These are phyloP conservation scores for Thalassia testudinum DNA, from an alignment of 116 monocot species.

Conservation along the genomic window DNA sequence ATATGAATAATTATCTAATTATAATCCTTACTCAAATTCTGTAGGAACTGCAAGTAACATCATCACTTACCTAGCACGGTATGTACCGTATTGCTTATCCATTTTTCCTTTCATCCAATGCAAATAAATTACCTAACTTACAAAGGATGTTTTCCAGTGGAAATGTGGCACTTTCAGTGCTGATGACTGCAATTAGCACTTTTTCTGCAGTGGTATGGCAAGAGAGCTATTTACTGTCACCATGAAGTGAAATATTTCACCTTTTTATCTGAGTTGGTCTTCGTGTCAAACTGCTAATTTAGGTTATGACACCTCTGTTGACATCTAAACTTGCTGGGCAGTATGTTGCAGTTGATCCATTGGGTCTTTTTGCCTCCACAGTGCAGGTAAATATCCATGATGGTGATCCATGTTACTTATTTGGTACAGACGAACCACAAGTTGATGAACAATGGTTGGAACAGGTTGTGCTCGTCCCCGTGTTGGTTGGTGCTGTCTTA, in stretches of 20 bases:
- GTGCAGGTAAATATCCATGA: conserved; percentile 38
- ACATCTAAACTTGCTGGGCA: conserved; percentile 93
- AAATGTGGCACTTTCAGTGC: conserved; percentile 86
- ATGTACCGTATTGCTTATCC: neutral
- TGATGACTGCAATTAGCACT: conserved; percentile 90
- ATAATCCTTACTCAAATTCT: neutral
- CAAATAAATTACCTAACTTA: neutral
- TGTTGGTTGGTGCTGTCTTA: conserved; percentile 59
- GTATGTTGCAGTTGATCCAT: conserved; percentile 80
- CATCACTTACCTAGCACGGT: conserved; percentile 85
- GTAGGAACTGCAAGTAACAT: conserved; percentile 89
- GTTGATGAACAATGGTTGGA: too few species aligned
- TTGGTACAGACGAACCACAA: too few species aligned
- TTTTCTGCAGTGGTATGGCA: conserved; percentile 60
- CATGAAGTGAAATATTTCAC: too few species aligned
- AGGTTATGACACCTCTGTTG: conserved; percentile 79
- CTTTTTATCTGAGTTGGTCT: too few species aligned
- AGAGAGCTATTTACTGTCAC: too few species aligned
- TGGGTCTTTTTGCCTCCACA: conserved; percentile 69
- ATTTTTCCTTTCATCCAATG: neutral
- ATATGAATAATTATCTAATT: neutral
- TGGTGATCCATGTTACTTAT: too few species aligned
- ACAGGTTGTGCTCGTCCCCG: conserved; percentile 91
- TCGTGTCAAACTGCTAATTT: conserved; percentile 5
- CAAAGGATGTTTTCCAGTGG: conserved; percentile 26